These are phyloP conservation scores for Neurospora crassa DNA, from an alignment of 2,329 filamentous ascomycete genomes.

Conservation along the genomic window DNA sequence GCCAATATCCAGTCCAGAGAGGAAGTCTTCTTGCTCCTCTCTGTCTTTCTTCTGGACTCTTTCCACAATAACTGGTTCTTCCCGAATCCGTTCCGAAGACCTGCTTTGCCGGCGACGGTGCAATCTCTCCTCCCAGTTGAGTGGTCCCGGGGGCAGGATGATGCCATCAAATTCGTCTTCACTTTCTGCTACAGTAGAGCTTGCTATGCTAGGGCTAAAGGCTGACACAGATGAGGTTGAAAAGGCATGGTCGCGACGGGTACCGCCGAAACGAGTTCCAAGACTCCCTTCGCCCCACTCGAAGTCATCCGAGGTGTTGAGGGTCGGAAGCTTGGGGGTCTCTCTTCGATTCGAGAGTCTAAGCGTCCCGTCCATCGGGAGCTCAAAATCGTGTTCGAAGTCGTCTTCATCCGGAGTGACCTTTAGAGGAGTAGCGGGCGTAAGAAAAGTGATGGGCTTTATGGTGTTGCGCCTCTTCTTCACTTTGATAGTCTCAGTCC, in stretches of 20 bases:
- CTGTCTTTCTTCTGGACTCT: slow-evolving; percentile 20
- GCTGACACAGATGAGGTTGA: slow-evolving; percentile 80
- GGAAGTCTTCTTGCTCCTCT: slow-evolving; percentile 63
- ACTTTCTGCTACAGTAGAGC: slow-evolving; percentile 83
- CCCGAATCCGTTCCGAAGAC: slow-evolving; percentile 40
- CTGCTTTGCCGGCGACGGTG: slow-evolving; percentile 57
- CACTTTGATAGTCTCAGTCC: slow-evolving; percentile 57
- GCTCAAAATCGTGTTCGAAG: slow-evolving; percentile 63
- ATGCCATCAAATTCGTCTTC: slow-evolving; percentile 93
- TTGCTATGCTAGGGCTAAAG: slow-evolving; percentile 85
- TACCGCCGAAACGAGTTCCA: slow-evolving; percentile 83
- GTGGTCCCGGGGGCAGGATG: slow-evolving; percentile 69
- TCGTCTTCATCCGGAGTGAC: slow-evolving; percentile 46
- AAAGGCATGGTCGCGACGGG: slow-evolving; percentile 59
- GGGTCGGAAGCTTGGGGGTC: slow-evolving; percentile 51
- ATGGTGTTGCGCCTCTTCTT: slow-evolving; percentile 46
- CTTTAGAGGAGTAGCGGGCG: slow-evolving; percentile 45
- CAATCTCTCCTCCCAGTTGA: slow-evolving; percentile 74
- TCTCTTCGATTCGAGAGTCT: slow-evolving; percentile 53
- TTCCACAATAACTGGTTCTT: slow-evolving; percentile 23
- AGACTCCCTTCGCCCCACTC: slow-evolving; percentile 93
- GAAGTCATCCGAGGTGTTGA: slow-evolving; percentile 60
- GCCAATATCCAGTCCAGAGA: slow-evolving; percentile 78
- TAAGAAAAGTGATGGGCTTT: slow-evolving; percentile 43
- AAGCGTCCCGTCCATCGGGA: slow-evolving; percentile 57